Evolutionary conservation across 345 rosid genomes (phyloP).

Genomic region (Eucalyptus curtisii): DNA sequence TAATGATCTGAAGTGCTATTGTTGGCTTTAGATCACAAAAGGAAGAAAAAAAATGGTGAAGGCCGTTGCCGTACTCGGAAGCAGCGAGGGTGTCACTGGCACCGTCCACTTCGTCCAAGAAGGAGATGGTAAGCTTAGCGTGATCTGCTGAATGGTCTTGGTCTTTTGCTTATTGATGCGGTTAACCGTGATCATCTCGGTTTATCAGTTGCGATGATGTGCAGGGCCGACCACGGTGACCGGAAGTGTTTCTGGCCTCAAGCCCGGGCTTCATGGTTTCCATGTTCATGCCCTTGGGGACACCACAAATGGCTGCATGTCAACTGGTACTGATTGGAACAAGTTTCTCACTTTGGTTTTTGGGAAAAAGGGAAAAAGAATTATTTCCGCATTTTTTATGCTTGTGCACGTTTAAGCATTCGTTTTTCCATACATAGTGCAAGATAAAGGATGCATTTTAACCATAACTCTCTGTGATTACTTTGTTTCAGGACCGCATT

Average conservation of each 20-base stretch:
- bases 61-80: slow-evolving; percentile 63
- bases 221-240: slow-evolving; percentile 65
- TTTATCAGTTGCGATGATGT: background rate
- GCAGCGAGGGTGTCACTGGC: slow-evolving; percentile 71
- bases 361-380: background rate
- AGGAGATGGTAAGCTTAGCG: slow-evolving; percentile 41
- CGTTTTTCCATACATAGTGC: background rate
- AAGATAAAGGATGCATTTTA: background rate
- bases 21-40: slow-evolving; percentile 52
- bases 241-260: slow-evolving; percentile 67
- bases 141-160: background rate
- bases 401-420: background rate
- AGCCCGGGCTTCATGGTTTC: slow-evolving; percentile 88
- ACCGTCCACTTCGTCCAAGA: slow-evolving; percentile 66
- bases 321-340: slow-evolving; percentile 45
- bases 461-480: background rate
- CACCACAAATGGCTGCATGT: slow-evolving; percentile 94
- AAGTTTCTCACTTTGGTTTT: background rate
- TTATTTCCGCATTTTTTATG: background rate
- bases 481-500: slow-evolving; percentile 58
- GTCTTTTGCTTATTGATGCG: background rate
- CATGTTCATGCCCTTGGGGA: slow-evolving; percentile 93
- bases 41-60: slow-evolving; percentile 49
- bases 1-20: background rate
- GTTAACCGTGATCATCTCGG: background rate